A percentile compares a stretch with the other conserved stretches of the same genome.
Evolutionary conservation across 2,329 filamentous ascomycete species (phyloP).

Genomic region (Fusarium gaditjirri): DNA sequence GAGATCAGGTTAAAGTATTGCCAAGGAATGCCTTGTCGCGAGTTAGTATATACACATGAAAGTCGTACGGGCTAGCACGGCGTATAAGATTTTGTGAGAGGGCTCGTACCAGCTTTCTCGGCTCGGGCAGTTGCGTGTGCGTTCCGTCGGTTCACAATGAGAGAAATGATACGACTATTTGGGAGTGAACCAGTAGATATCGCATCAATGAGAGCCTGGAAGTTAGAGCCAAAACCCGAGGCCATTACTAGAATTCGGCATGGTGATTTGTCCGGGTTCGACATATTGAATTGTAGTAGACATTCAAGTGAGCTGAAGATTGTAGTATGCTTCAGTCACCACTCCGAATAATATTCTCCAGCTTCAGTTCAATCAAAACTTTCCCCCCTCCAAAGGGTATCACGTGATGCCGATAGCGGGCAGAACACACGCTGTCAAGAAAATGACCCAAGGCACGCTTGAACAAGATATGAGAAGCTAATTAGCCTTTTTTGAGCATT

Average conservation of each 20-base stretch:
- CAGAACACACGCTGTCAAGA: constrained; percentile 1
- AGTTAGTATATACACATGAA: constrained; percentile 4
- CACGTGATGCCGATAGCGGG: constrained; percentile 28
- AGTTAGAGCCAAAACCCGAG: constrained; percentile 80
- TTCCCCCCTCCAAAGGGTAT: constrained; percentile 23
- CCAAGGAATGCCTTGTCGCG: constrained; percentile 64
- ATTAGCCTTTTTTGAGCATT: not conserved
- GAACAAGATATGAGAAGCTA: not conserved
- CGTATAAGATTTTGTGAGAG: not conserved
- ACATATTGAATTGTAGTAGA: constrained; percentile 16
- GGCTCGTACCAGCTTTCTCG: constrained; percentile 54
- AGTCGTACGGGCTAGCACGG: not conserved
- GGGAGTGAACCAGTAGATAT: constrained; percentile 53
- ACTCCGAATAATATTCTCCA: not conserved
- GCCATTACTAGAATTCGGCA: constrained; percentile 74
- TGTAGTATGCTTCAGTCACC: constrained; percentile 1
- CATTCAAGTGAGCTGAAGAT: not conserved
- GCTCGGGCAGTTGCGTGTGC: constrained; percentile 58
- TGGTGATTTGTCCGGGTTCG: constrained; percentile 22
- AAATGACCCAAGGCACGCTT: not conserved
- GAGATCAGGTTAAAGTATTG: constrained; percentile 71
- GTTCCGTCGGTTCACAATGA: constrained; percentile 61
- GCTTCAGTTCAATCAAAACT: constrained; percentile 9
- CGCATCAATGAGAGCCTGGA: constrained; percentile 76
- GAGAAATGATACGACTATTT: constrained; percentile 56